Evolutionary conservation across 208 protist genomes (phyloP), one percentile per base, ranked within the genome.

Genomic region (Leishmania aethiopica): DNA sequence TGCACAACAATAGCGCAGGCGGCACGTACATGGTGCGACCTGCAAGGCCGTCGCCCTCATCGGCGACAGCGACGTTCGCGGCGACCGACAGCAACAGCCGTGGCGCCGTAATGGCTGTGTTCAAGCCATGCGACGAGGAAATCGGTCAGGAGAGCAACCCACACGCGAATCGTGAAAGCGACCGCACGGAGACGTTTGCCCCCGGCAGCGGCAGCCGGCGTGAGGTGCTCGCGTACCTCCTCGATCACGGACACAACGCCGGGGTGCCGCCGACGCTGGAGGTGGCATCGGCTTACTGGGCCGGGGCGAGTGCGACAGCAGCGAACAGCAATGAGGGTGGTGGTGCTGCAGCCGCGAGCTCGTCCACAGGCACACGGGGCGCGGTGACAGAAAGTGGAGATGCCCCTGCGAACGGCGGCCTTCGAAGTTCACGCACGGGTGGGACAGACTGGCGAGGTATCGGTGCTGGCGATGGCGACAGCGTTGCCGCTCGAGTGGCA

Each of bases 71-170:
- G n/a, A 67, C 72, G n/a, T 15, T 22, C 11, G 7, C 40, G 37
- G 69, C 75, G 42, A 67, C 25, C 51, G 45, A 49, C 53, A 28
- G 32, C 28, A 22, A 45, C 72, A n/a, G 25, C 57, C 40, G 25
- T 40, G 75, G 37, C 22, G 53, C 49, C 40, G 74, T 85, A 1
- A 40, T 91, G 40, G 89, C 84, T 28, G 88, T 96, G 3, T 94
- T 94, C 62, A 96, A 96, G 77, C 93, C 93, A 2, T 79, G 88
- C 25, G 88, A 91, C 55, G 89, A 94, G 80, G 93, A 96, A 70
- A 91, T 93, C 75, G 91, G 91, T 4, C 84, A 89, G 75, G 51
- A 62, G 28, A 35, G 72, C 59, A 96, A 96, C 78, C 90, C 90
- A 37, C 89, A 94, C 74, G 91, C 85, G 49, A 89, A 93, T 78